phyloP scores from a whole-genome alignment of 2,329 filamentous ascomycete species.

The Metarhizium guizhouense region DNA sequence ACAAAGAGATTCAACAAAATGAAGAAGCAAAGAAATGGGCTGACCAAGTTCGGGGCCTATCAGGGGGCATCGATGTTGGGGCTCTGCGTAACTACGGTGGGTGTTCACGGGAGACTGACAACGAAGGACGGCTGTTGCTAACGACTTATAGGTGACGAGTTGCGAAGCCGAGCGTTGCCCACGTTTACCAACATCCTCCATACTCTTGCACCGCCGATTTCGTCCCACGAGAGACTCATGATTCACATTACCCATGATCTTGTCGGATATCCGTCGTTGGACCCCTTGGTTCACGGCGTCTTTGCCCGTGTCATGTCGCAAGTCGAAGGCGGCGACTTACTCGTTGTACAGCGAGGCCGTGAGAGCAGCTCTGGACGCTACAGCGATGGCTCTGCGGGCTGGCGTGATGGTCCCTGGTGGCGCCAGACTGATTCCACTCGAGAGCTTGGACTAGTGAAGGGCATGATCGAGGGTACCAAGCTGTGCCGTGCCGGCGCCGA shows the following conservation, averaged over 20 bases:
- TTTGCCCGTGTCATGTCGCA: slow-evolving; percentile 98
- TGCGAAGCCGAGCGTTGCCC: slow-evolving; percentile 77
- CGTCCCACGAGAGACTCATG: slow-evolving; percentile 89
- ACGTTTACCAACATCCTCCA: slow-evolving; percentile 94
- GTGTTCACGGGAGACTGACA: slow-evolving; percentile 3
- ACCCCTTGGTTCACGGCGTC: slow-evolving; percentile 82
- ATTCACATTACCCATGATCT: slow-evolving; percentile 98
- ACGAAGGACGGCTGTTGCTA: not conserved
- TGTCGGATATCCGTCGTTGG: slow-evolving; percentile 85
- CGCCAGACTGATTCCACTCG: slow-evolving; percentile 60
- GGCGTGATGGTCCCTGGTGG: slow-evolving; percentile 98
- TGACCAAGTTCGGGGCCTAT: slow-evolving; percentile 71
- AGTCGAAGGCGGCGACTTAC: slow-evolving; percentile 89
- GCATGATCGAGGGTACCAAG: slow-evolving; percentile 80
- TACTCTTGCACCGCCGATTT: slow-evolving; percentile 91
- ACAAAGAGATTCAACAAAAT: slow-evolving; percentile 92
- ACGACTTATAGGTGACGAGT: slow-evolving; percentile 61
- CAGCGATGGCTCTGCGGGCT: slow-evolving; percentile 54
- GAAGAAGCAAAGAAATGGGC: slow-evolving; percentile 96
- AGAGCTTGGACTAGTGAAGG: slow-evolving; percentile 71
- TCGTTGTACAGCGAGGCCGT: slow-evolving; percentile 88
- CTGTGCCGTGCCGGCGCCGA: slow-evolving; percentile 85
- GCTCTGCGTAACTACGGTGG: slow-evolving; percentile 47
- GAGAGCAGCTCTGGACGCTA: slow-evolving; percentile 66
- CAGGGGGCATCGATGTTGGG: slow-evolving; percentile 55